These are phyloP conservation scores for Seiridium cupressi DNA, from an alignment of 2,329 filamentous ascomycete genomes.

Conservation along the genomic window DNA sequence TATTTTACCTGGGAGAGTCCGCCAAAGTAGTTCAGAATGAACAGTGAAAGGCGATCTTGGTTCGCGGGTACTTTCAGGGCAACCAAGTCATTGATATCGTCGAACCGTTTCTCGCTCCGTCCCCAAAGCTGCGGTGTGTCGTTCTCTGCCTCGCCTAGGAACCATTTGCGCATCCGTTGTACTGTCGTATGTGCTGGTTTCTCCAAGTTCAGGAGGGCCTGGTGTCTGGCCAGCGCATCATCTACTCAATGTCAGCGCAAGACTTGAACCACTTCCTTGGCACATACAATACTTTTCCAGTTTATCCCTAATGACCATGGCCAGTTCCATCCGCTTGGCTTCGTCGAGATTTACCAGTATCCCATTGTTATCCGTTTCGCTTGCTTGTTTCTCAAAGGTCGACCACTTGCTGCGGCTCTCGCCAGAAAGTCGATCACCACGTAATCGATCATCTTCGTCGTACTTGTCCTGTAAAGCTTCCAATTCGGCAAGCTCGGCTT, in stretches of 20 bases:
- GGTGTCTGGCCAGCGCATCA: not conserved
- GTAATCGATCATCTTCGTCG: no score
- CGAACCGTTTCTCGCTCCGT: conserved; percentile 12
- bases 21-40: conserved; percentile 22
- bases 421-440: no score
- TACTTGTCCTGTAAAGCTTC: no score
- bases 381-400: no score
- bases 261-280: not conserved
- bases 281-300: not conserved
- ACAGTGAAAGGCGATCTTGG: conserved; percentile 22
- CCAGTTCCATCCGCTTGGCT: not conserved
- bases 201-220: not conserved
- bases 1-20: not conserved
- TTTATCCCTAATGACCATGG: not conserved
- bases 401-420: no score
- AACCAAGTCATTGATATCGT: conserved; percentile 20
- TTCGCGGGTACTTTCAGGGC: conserved; percentile 19
- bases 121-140: conserved; percentile 18
- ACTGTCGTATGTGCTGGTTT: conserved; percentile 11
- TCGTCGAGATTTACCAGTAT: no score
- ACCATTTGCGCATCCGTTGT: conserved; percentile 18
- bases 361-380: no score
- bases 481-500: no score
- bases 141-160: conserved; percentile 7
- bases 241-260: not conserved